Conservation (phyloP, 73 alveolate species). For the Symbiodinium natans region DNA sequence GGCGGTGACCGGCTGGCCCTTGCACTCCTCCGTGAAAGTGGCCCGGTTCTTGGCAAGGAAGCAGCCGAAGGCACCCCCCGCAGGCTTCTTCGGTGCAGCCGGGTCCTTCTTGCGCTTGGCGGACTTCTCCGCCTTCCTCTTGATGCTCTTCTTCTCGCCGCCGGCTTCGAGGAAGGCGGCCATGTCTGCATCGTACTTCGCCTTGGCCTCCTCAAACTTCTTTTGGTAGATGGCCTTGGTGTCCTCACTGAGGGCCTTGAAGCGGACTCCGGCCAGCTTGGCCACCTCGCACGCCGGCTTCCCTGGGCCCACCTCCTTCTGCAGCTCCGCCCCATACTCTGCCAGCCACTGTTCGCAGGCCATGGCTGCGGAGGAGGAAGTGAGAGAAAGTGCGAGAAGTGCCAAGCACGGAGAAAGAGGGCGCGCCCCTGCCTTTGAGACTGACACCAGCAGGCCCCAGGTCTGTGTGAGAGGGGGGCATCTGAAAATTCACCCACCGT, state of each 20-base stretch:
- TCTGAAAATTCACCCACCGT: no score
- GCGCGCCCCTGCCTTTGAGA: background rate
- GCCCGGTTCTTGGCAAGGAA: slow-evolving; percentile 62
- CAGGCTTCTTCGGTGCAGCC: slow-evolving; percentile 28
- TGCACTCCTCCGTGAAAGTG: slow-evolving; percentile 16
- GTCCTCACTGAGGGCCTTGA: background rate
- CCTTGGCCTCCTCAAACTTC: slow-evolving; percentile 26
- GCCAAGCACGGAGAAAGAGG: no score
- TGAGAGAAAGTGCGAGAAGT: background rate
- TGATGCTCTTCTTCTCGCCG: slow-evolving; percentile 14
- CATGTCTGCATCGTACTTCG: slow-evolving; percentile 19
- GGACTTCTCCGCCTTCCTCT: background rate
- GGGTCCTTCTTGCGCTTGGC: slow-evolving; percentile 18
- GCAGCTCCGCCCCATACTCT: slow-evolving; percentile 13
- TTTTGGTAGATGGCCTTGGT: slow-evolving; percentile 22
- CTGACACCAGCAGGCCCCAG: background rate
- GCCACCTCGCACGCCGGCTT: background rate
- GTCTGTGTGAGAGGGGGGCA: no score
- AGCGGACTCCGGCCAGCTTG: slow-evolving; percentile 13
- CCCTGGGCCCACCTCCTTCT: background rate
- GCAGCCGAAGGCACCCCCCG: slow-evolving; percentile 25
- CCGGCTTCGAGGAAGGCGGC: background rate
- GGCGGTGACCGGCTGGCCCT: slow-evolving; percentile 40
- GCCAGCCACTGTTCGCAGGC: background rate
- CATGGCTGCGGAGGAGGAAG: background rate